phyloP scores from a whole-genome alignment of 176 grass and related monocot species.

The Pontederia crassipes region DNA sequence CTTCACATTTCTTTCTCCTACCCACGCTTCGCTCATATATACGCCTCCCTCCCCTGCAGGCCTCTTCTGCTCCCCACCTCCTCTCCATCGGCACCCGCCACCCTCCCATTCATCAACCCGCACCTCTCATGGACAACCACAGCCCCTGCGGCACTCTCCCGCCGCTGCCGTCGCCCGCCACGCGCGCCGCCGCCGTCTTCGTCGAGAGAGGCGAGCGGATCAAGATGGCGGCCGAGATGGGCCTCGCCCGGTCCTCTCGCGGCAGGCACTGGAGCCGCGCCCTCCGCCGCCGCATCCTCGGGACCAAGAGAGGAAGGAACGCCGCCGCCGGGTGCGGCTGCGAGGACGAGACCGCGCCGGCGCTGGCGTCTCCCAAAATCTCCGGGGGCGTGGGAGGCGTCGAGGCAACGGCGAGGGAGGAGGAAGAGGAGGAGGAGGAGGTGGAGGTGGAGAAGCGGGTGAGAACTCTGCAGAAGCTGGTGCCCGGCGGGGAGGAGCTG shows the following conservation, averaged over 20 bases:
- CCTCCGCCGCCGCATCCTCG: constrained; percentile 23
- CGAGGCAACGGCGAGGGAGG: neutral
- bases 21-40: neutral
- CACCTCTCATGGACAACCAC: neutral
- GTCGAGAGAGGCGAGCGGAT: constrained; percentile 49
- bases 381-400: neutral
- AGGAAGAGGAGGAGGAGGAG: constrained; percentile 26
- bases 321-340: neutral
- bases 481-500: constrained; percentile 60
- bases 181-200: neutral
- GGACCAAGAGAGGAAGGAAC: neutral
- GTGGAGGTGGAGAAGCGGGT: constrained; percentile 35
- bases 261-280: constrained; percentile 45
- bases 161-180: neutral
- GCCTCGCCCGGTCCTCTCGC: neutral
- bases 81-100: too few relatives aligned
- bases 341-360: neutral
- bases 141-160: neutral
- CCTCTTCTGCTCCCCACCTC: neutral
- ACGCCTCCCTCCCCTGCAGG: neutral
- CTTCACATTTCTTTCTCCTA: neutral
- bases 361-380: too few relatives aligned
- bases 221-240: constrained; percentile 14
- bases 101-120: neutral
- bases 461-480: constrained; percentile 44